Base-by-base conservation (phyloP, 129 eudicot species). In the Mikania micrantha region DNA sequence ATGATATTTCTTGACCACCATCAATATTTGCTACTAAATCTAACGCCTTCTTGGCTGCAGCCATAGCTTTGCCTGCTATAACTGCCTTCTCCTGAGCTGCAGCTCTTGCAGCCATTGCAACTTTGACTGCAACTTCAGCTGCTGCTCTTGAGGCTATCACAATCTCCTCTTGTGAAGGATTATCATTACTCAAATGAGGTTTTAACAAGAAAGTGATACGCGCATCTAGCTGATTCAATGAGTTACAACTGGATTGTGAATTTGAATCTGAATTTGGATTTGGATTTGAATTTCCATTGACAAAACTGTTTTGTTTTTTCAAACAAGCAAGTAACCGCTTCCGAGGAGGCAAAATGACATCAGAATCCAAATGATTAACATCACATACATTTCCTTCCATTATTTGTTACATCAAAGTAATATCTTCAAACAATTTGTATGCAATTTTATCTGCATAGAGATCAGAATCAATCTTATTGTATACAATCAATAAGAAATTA, bases 271-370 rank as follows among this genome's bases (percentile, higher is more conserved):
- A 7, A 53, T 45, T 70, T 32, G 36, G 6, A 32, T 32, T 32
- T 32, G 36, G 6, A 32, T 32, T 56, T 17, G 19, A 6, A 7
- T 57, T 11, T 7, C 69, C 74, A 25, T 58, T 80, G 38, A 66
- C 74, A 74, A 82, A 88, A 36, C 71, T 66, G 52, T 79, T 90
- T 70, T 88, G 96, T 61, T 78, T 91, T 75, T 88, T 91, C 79
- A 91, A 66, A 21, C 88, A 88, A 2, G 96, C 98, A 42, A 91
- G 86, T 60, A 88, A 78, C 36, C 98, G 85, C 76, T 91, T 91
- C 60, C 95, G 81, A 47, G 98, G 98, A 39, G 98, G 98, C 80
- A 91, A 86, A 67, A 83, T 88, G 13, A 87, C 90, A 80, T 88
- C 98, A 7, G 91, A 68, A 40, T 85, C 90, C 82, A 84, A 61